phyloP scores from a whole-genome alignment of 352 stramenopile species.

The Nothophytophthora sp. region DNA sequence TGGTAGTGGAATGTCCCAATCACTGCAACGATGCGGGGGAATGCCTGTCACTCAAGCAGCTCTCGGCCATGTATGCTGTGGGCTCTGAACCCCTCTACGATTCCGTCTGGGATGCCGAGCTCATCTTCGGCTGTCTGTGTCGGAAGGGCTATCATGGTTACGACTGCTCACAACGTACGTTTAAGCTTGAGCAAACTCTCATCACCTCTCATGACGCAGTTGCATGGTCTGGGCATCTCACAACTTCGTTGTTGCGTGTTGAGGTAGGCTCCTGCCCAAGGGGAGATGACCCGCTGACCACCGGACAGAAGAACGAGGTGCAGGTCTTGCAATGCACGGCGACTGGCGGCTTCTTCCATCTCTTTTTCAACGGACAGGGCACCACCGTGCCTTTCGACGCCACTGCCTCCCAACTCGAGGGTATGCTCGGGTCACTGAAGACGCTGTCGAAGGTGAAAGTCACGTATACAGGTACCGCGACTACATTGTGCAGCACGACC shows the following conservation, averaged over 20 bases:
- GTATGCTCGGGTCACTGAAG: slow-evolving; percentile 43
- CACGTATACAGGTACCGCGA: slow-evolving; percentile 38
- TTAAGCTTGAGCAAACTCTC: neutral
- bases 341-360: slow-evolving; percentile 57
- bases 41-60: slow-evolving; percentile 70
- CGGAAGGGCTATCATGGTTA: slow-evolving; percentile 75
- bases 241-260: neutral
- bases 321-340: slow-evolving; percentile 83
- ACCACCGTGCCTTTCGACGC: slow-evolving; percentile 57
- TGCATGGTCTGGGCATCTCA: too few relatives aligned
- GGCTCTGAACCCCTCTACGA: slow-evolving; percentile 57
- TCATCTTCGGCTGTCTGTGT: slow-evolving; percentile 91
- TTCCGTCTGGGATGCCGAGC: slow-evolving; percentile 60
- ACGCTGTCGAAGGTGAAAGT: slow-evolving; percentile 44
- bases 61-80: slow-evolving; percentile 46
- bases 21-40: slow-evolving; percentile 46
- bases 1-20: slow-evolving; percentile 50
- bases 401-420: slow-evolving; percentile 43
- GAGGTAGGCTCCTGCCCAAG: slow-evolving; percentile 68
- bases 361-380: slow-evolving; percentile 67
- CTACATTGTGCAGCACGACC: slow-evolving; percentile 39
- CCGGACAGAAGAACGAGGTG: slow-evolving; percentile 79
- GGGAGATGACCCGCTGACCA: slow-evolving; percentile 89
- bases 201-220: too few relatives aligned
- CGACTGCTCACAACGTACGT: slow-evolving; percentile 79